Conservation (phyloP, 306 rosid genomes). For the Boehmeria nivea region DNA sequence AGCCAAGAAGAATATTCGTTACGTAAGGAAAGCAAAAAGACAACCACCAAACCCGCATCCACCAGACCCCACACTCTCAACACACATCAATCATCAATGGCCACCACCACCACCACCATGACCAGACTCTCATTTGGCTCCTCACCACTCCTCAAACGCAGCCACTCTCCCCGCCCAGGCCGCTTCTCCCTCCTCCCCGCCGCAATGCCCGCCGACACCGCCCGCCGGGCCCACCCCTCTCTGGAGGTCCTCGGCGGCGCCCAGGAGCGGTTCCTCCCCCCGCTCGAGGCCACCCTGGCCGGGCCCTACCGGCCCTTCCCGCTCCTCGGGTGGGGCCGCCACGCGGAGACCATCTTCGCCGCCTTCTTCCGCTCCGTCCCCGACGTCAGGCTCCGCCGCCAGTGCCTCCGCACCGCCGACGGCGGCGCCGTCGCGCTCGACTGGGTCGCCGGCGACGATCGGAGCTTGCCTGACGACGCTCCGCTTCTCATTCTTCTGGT, state of each 20-base stretch:
- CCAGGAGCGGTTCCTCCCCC: slow-evolving; percentile 45
- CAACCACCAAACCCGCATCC: not conserved
- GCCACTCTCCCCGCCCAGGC: not conserved
- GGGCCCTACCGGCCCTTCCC: slow-evolving; percentile 58
- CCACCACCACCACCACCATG: slow-evolving; percentile 19
- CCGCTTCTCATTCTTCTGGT: slow-evolving; percentile 84
- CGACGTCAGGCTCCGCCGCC: slow-evolving; percentile 53
- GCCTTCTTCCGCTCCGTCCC: slow-evolving; percentile 63
- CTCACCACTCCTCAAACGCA: not conserved
- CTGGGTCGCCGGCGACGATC: slow-evolving; percentile 71
- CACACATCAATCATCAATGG: not conserved
- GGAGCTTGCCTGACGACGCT: slow-evolving; percentile 39
- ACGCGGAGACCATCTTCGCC: slow-evolving; percentile 79
- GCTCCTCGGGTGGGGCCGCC: slow-evolving; percentile 51
- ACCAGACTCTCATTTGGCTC: slow-evolving; percentile 30
- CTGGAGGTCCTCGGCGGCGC: slow-evolving; percentile 66
- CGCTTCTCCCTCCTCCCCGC: not conserved
- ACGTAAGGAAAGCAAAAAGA: not conserved
- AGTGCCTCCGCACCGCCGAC: slow-evolving; percentile 59
- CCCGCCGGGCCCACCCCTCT: slow-evolving; percentile 51
- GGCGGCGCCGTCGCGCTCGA: slow-evolving; percentile 74
- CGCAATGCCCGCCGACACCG: slow-evolving; percentile 21
- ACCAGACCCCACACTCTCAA: not conserved
- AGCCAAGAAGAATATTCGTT: too few species aligned
- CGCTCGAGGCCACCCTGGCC: slow-evolving; percentile 25